These are phyloP conservation scores for Artemisia annua DNA, from an alignment of 129 eudicot species.

Conservation along the genomic window DNA sequence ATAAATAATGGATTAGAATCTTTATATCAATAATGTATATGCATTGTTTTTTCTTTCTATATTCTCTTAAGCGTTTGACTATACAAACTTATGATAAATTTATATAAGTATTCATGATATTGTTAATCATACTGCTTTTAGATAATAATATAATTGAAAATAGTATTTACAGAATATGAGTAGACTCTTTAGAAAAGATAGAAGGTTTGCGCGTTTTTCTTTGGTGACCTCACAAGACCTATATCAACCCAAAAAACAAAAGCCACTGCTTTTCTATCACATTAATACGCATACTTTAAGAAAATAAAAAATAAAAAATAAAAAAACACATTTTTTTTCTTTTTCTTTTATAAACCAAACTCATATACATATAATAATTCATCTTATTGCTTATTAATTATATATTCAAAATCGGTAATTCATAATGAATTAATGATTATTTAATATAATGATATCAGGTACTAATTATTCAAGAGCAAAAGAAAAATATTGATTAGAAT, in stretches of 20 bases:
- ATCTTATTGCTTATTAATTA: no score
- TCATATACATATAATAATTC: no score
- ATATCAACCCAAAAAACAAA: background rate
- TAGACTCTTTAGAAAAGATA: background rate
- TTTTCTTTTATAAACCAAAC: background rate
- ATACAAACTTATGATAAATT: background rate
- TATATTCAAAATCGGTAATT: no score
- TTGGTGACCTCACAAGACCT: conserved; percentile 13
- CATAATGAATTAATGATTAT: no score
- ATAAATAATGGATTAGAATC: no score
- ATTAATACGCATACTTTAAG: background rate
- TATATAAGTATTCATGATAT: background rate
- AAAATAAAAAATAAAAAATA: no score
- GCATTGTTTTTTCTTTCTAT: background rate
- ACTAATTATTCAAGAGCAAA: no score
- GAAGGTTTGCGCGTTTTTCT: conserved; percentile 19
- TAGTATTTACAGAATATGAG: background rate
- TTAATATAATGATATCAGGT: no score
- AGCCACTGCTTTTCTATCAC: background rate
- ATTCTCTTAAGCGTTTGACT: background rate
- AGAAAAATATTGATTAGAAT: no score
- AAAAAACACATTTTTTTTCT: background rate
- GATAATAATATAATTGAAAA: background rate
- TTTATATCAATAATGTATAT: no score
- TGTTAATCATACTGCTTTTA: background rate